Base-by-base conservation (phyloP, 805 yeast species). In the Wickerhamiella spandovensis region DNA sequence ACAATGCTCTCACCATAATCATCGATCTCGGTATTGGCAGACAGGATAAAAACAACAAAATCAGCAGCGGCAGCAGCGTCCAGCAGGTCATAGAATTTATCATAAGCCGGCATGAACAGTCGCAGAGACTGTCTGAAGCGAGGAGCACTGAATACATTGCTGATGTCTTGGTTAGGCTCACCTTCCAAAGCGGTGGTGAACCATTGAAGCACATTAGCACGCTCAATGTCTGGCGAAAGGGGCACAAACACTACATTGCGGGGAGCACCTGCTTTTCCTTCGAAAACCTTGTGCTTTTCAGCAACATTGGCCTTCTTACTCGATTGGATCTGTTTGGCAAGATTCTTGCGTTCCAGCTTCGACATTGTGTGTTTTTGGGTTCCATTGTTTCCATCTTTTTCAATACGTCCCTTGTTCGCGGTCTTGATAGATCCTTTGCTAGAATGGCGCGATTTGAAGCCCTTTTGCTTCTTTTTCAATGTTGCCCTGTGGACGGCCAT, bases 51-150 rank as follows among this genome's bases (percentile, higher is more conserved):
- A 1, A 94, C 69, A 2, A 88, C 92, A 62, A 79, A 87, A 69
- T 92, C 98, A 0, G 97, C 81, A 5, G 85, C 78, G 61, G 85
- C 85, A 18, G 94, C 86, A 32, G 94, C 83, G 67, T 90, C 97
- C 84, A 42, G 92, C 82, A 67, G 92, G 97, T 51, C 92, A 64
- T 30, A 92, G 23, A 44, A 44, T 10, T 44, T 23, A n/a, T 24
- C 18, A 20, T 44, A 44, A n/a, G 21, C 35, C 3, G 46, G 46
- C 22, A 44, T 13, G 12, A 44, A 44, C 51, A 77, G 67, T 62
- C 85, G 84, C 53, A 92, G 62, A 58, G 76, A 79, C 47, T 90
- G 76, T 64, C 83, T 62, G 69, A 75, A 75, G 58, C 84, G 81
- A 21, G 83, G 68, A 2, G 87, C 75, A 48, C 89, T 71, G 25